Evolutionary conservation across 2,329 filamentous ascomycete genomes (phyloP).

Genomic region (Sclerotiophoma versabilis): DNA sequence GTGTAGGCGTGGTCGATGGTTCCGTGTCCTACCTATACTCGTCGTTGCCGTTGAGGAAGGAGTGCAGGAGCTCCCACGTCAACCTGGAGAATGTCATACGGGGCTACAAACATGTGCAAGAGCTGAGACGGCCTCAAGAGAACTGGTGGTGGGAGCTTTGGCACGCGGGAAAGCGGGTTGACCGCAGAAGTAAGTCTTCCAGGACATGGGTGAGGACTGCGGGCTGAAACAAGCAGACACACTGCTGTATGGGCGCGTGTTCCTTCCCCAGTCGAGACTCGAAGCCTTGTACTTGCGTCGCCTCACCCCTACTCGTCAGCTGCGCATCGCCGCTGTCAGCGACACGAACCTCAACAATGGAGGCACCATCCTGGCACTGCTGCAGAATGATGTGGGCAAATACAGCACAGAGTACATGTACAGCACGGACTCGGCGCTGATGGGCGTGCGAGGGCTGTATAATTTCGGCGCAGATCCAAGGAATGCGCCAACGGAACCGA

Average conservation of each 20-base stretch:
- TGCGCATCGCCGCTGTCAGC: conserved; percentile 82
- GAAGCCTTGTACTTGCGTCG: conserved; percentile 85
- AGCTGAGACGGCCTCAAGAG: conserved; percentile 63
- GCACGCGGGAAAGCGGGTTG: conserved; percentile 59
- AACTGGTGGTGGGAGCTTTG: conserved; percentile 62
- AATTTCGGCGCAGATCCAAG: conserved; percentile 84
- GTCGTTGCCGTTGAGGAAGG: conserved; percentile 74
- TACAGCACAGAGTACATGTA: conserved; percentile 91
- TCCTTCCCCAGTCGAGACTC: conserved; percentile 82
- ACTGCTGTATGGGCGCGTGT: conserved; percentile 78
- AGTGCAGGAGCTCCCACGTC: conserved; percentile 75
- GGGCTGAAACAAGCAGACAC: conserved; percentile 55
- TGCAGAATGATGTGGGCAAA: conserved; percentile 84
- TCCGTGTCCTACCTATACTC: conserved; percentile 98
- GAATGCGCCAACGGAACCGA: conserved; percentile 33
- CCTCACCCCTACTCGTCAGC: conserved; percentile 76
- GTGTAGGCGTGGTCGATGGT: conserved; percentile 89
- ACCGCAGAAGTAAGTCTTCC: conserved; percentile 53
- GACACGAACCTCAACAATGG: conserved; percentile 74
- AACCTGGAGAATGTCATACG: conserved; percentile 78
- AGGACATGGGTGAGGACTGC: neutral
- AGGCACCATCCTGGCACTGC: conserved; percentile 74
- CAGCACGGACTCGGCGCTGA: conserved; percentile 87
- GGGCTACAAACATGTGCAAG: conserved; percentile 81
- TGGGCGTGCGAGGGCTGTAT: conserved; percentile 88